Base-by-base conservation (phyloP, 768 basidiomycete genomes). In the Psilocybe cubensis region DNA sequence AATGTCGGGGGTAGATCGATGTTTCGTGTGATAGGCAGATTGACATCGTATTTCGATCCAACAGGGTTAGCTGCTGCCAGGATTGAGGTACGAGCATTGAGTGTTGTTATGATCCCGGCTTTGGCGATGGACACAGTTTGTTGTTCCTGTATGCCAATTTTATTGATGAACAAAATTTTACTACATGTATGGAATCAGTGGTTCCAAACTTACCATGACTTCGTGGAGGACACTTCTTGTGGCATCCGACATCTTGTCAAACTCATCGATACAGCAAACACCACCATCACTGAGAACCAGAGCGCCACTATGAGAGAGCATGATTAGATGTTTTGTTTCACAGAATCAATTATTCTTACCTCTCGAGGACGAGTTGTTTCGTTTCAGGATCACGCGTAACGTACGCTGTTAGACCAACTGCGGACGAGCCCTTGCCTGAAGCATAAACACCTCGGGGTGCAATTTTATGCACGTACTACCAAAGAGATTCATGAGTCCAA, bases 71-170 rank as follows among this genome's bases (percentile, higher is more conserved):
- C 97, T 5, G 96, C 97, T 1, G 97, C 97, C 9, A 99, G 81
- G 63, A 99, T 95, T 0, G 96, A 98, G 0, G 97, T 98, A n/a
- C 97, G 83, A 0, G 97, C 97, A 66, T 99, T 99, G 57, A 99
- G 80, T 0, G 97, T 99, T 0, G 97, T 98, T 68, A 98, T 98
- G 63, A 99, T 99, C 9, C 97, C 97, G 0, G 97, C 97, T 74
- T 98, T 99, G 5, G 97, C 97, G 59, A 98, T 96, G 3, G 96
- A 98, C 18, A 98, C 96, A 1, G 96, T 98, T 87, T 98, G 96
- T 87, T 98, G 96, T 84, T 98, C 96, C 96, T 97, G 59, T 10
- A 41, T 46, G 23, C 40, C 41, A 17, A 42, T 23, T 17, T 48
- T 21, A 40, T 3, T 23, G 9, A 53, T 14, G 38, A 11, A 28